phyloP scores from a whole-genome alignment of 768 basidiomycete species.

The Collybiopsis confluens region DNA sequence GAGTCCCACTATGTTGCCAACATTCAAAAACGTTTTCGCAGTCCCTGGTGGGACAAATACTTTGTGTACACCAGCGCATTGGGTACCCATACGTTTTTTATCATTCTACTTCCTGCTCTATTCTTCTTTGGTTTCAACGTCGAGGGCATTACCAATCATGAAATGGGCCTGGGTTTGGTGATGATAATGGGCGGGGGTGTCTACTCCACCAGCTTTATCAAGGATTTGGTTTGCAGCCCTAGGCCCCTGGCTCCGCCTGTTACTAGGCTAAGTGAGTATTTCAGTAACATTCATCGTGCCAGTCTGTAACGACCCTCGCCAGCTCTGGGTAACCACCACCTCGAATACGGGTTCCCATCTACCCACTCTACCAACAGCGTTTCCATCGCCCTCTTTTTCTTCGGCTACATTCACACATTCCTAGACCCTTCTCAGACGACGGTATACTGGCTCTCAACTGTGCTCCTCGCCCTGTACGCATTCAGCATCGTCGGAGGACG shows the following conservation, averaged over 20 bases:
- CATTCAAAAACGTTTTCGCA: conserved; percentile 48
- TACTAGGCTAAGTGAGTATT: conserved; percentile 71
- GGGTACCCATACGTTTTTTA: conserved; percentile 91
- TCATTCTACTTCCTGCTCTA: conserved; percentile 78
- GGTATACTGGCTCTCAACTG: conserved; percentile 21
- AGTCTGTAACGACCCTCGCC: background rate
- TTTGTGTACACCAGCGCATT: conserved; percentile 81
- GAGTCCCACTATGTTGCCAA: background rate
- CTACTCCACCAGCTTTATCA: conserved; percentile 81
- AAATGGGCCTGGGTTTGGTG: conserved; percentile 70
- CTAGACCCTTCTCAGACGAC: conserved; percentile 23
- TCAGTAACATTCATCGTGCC: conserved; percentile 6
- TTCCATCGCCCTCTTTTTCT: conserved; percentile 84
- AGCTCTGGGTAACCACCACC: conserved; percentile 78
- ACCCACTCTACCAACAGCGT: conserved; percentile 92
- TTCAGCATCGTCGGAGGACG: conserved; percentile 76
- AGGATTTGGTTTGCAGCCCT: conserved; percentile 88
- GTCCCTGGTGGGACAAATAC: conserved; percentile 69
- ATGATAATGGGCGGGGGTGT: conserved; percentile 74
- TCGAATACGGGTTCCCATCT: conserved; percentile 94
- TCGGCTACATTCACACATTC: conserved; percentile 51
- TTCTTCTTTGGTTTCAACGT: conserved; percentile 80
- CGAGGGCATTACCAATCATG: conserved; percentile 25
- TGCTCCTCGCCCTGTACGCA: conserved; percentile 53
- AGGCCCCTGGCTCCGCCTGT: conserved; percentile 90